phyloP scores from a whole-genome alignment of 176 grass and related monocot genomes.

The Musa schizocarpa region DNA sequence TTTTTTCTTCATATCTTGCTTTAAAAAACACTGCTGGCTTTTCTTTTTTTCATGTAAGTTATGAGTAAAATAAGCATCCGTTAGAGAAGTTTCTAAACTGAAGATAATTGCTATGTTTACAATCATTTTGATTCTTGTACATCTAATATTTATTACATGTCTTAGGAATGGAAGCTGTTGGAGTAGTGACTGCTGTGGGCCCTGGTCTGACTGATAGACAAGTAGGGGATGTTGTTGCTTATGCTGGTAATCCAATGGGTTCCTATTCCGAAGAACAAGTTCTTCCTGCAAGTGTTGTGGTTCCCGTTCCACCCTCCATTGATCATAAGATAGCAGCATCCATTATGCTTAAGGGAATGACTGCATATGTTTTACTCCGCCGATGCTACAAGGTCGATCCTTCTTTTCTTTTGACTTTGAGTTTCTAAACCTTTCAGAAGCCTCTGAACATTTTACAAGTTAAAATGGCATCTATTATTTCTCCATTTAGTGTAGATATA shows the following conservation, averaged over 20 bases:
- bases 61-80: no score
- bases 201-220: conserved; percentile 66
- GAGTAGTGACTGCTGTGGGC: conserved; percentile 72
- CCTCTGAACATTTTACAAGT: not conserved
- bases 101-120: no score
- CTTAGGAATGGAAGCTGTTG: conserved; percentile 79
- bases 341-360: conserved; percentile 82
- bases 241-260: conserved; percentile 72
- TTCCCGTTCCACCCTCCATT: conserved; percentile 48
- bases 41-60: no score
- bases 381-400: conserved; percentile 40
- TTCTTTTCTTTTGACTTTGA: not conserved
- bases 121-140: not conserved
- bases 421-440: not conserved
- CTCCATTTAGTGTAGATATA: not conserved
- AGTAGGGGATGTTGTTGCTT: conserved; percentile 72
- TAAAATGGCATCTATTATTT: not conserved
- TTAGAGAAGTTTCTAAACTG: no score
- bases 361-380: conserved; percentile 57
- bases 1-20: not conserved
- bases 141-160: conserved; percentile 8
- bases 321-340: conserved; percentile 60
- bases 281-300: conserved; percentile 52
- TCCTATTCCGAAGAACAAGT: conserved; percentile 84
- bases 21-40: no score